Base-by-base conservation (phyloP, 768 basidiomycete genomes). In the Russula compacta region DNA sequence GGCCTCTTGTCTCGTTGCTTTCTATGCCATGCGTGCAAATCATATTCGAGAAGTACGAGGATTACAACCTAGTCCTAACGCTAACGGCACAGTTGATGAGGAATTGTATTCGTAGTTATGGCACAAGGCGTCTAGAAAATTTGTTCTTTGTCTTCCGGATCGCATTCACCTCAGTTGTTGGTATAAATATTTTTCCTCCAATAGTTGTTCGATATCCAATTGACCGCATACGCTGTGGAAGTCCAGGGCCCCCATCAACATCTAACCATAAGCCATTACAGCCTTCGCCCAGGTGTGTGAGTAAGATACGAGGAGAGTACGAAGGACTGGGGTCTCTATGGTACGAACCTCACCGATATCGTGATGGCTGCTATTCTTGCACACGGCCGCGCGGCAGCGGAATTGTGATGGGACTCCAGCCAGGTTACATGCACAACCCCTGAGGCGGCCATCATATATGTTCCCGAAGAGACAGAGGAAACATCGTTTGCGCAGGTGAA, bases 51-150 rank as follows among this genome's bases (percentile, higher is more conserved):
- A 50, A 55, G 24, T 32, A 56, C 32, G 33, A 56, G 42, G n/a
- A 51, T 17, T 14, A 38, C 55, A 60, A 49, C 33, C 32, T 36
- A n/a, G 39, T 38, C 29, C 12, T 8, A 24, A 24, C 9, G 21
- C 12, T 32, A 32, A 10, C 9, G 17, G 32, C 48, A 36, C 46
- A 21, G 2, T 17, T 17, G 38, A 48, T n/a, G 24, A 17, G 17
- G 19, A 61, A 15, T 49, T 61, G 60, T 56, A 61, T 50, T 61
- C 60, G 47, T 60, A 60, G 50, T 40, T 36, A 53, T 49, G 10
- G 38, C 36, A 15, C 53, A 24, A 43, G 33, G 11, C 44, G 44
- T 49, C 54, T 36, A 56, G 38, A 53, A 53, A 12, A 48, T 33
- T 47, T 35, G 11, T 24, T 35, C 14, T 11, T 35, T 36, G 49